Evolutionary conservation across 1,284 basidiomycete genomes (phyloP), one percentile per base, ranked within the genome.

Genomic region (Trichosporon asahii): DNA sequence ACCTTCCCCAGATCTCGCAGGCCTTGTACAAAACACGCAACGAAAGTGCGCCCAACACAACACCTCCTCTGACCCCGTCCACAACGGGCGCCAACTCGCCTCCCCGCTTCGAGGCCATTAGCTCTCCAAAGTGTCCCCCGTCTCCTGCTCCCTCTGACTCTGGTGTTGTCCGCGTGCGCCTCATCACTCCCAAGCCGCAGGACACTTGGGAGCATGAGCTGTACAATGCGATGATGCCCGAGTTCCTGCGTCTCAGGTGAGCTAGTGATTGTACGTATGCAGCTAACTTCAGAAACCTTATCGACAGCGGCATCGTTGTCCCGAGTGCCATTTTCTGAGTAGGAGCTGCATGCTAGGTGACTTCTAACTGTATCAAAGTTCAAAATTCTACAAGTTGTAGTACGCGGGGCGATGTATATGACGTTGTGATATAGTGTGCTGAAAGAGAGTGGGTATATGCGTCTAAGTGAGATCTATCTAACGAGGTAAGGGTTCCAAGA

Each of bases 181-280:
- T 61, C 7, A 27, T 65, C 27, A 18, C 46, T 1, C 14, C 46
- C n/a, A 55, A 55, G 25, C 66, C 69, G 2, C n/a, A 15, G 37
- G 64, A 70, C 46, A 60, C n/a, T 18, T 70, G 66, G 66, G 69
- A 66, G 64, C 37, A 35, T n/a, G 40, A 57, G 33, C 60, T 70
- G 37, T 70, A 70, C 66, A 57, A 63, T 4, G 63, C 66, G 18
- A 67, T 70, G 66, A 33, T 65, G 40, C 63, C 55, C 21, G 69
- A 70, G 66, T 70, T 65, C 46, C 35, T 31, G 18, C 69, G 69
- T 2, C 29, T 70, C 14, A 53, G 66, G 66, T 70, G 53, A 44
- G 66, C 64, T 12, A 25, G 21, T 1, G 7, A 2, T 14, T 18
- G 1, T 40, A 2, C 35, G 11, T 37, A 11, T 23, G 12, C 1